Conservation (phyloP, 2,329 filamentous ascomycete genomes). For the Colletotrichum somersetense region DNA sequence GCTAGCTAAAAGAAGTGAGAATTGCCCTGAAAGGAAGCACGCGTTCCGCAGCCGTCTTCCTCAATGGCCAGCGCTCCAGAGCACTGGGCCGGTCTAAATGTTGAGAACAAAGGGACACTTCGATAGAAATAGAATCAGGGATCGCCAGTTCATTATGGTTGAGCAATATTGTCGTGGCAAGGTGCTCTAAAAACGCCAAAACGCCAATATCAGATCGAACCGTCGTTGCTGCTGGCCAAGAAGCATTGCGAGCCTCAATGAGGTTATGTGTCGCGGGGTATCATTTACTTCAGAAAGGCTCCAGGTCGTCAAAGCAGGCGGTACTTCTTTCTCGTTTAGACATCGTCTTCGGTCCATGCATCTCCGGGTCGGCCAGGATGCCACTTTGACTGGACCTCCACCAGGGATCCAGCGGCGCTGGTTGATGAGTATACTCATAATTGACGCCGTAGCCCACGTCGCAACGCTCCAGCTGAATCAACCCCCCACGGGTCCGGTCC, state of each 20-base stretch:
- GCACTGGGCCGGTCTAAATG: constrained; percentile 3
- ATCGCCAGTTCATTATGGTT: not conserved
- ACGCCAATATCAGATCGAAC: not conserved
- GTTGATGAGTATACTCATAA: constrained; percentile 16
- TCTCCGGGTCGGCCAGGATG: not conserved
- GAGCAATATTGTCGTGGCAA: not conserved
- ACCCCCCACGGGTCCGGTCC: constrained; percentile 74
- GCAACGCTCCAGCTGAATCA: constrained; percentile 71
- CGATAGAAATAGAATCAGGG: not conserved
- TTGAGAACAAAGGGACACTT: not conserved
- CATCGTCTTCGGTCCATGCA: not conserved
- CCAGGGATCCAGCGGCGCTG: constrained; percentile 20
- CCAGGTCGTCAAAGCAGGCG: constrained; percentile 42
- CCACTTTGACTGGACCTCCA: constrained; percentile 16
- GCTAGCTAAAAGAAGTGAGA: constrained; percentile 22
- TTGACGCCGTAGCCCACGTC: constrained; percentile 46
- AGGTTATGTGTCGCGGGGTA: constrained; percentile 31
- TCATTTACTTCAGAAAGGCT: constrained; percentile 44
- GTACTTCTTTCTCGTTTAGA: constrained; percentile 15
- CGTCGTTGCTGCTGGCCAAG: not conserved
- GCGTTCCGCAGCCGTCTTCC: not conserved
- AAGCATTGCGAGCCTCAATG: not conserved
- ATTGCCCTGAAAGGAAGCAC: not conserved
- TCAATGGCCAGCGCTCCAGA: constrained; percentile 5
- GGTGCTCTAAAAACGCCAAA: constrained; percentile 11